Conservation (phyloP, 2,329 filamentous ascomycete species). For the Colletotrichum caudatum region DNA sequence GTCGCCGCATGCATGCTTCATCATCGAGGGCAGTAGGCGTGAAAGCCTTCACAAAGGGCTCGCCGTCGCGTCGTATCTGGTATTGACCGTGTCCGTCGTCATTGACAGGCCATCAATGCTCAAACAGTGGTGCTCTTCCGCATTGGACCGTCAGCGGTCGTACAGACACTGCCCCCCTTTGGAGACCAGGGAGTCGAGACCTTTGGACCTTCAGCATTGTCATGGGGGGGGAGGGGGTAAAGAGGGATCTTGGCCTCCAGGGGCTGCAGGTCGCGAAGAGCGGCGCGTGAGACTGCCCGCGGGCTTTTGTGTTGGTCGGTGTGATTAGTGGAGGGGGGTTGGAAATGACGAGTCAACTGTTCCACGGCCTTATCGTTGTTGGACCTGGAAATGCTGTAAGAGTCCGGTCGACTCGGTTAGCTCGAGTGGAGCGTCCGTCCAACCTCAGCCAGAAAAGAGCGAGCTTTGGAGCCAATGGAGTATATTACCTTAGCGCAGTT, state of each 20-base stretch:
- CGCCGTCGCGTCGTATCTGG: not conserved
- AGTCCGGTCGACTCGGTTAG: conserved; percentile 10
- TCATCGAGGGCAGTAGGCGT: not conserved
- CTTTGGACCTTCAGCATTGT: not conserved
- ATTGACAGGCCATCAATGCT: not conserved
- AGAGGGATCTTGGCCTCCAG: conserved; percentile 12
- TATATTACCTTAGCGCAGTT: not conserved
- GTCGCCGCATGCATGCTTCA: not conserved
- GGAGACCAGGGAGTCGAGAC: conserved; percentile 1
- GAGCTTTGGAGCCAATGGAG: not conserved
- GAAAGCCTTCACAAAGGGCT: conserved; percentile 25
- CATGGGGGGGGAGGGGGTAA: no score
- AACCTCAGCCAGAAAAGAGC: not conserved
- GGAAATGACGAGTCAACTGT: not conserved
- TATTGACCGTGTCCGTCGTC: not conserved
- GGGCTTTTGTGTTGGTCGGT: not conserved
- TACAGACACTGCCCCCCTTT: not conserved
- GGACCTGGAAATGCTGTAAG: conserved; percentile 4
- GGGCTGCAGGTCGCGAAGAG: not conserved
- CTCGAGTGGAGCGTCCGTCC: conserved; percentile 9
- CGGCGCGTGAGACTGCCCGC: not conserved
- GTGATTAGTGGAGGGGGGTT: conserved; percentile 1
- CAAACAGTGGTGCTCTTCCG: not conserved
- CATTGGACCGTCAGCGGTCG: not conserved
- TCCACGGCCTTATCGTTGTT: not conserved